phyloP scores from a whole-genome alignment of 2,329 filamentous ascomycete species.

The Sphaerulina populicola region DNA sequence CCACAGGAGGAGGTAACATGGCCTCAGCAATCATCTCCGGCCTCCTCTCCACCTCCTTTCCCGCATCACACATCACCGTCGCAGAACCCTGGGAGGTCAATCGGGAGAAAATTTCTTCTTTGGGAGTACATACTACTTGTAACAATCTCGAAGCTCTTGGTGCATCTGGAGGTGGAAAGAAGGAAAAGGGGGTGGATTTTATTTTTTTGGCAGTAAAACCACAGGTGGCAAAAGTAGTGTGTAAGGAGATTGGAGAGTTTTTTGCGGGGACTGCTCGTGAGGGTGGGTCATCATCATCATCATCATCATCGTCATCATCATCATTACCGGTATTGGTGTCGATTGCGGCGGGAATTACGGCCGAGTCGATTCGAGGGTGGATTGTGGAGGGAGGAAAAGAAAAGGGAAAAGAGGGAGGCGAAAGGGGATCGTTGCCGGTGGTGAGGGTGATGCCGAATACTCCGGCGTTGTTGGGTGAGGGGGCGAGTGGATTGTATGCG shows the following conservation, averaged over 20 bases:
- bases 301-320: conserved; percentile 8
- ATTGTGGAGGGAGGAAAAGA: conserved; percentile 16
- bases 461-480: conserved; percentile 25
- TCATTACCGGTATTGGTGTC: conserved; percentile 20
- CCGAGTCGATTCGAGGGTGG: conserved; percentile 21
- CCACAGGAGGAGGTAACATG: conserved; percentile 27
- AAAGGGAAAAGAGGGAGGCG: conserved; percentile 17
- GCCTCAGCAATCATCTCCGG: conserved; percentile 26
- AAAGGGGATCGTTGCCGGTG: conserved; percentile 19
- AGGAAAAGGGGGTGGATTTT: conserved; percentile 19
- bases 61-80: conserved; percentile 23
- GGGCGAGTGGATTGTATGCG: conserved; percentile 24
- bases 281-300: neutral
- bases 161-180: no score
- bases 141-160: conserved; percentile 23
- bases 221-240: conserved; percentile 25
- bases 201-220: conserved; percentile 27
- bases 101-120: conserved; percentile 24
- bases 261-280: neutral
- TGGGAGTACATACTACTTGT: conserved; percentile 23
- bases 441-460: conserved; percentile 28
- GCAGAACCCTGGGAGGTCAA: conserved; percentile 28
- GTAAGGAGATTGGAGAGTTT: conserved; percentile 21
- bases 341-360: conserved; percentile 25
- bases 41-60: conserved; percentile 20